Evolutionary conservation across 108 stramenopile species (phyloP).

Genomic region (Fragilariopsis cylindrus): DNA sequence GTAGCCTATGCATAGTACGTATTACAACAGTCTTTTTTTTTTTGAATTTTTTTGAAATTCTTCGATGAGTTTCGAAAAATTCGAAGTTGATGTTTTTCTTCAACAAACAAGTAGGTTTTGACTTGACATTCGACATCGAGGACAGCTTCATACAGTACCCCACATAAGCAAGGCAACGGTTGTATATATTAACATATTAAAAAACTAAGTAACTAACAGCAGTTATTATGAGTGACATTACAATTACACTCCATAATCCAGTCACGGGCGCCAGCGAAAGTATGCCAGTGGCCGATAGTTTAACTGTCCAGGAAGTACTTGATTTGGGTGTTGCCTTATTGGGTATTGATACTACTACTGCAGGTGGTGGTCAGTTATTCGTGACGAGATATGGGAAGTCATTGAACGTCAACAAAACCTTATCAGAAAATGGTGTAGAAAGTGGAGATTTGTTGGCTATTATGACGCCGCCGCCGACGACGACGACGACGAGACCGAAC

Average conservation of each 20-base stretch:
- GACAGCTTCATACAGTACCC: too few species aligned
- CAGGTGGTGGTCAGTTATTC: constrained; percentile 18
- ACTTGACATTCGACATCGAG: too few species aligned
- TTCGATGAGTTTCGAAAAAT: too few species aligned
- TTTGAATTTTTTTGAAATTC: too few species aligned
- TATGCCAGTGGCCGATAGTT: constrained; percentile 35
- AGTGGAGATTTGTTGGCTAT: constrained; percentile 63
- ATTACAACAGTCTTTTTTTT: too few species aligned
- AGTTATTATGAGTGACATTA: constrained; percentile 29
- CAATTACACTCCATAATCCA: constrained; percentile 38
- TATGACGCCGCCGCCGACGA: constrained; percentile 18
- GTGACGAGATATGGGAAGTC: constrained; percentile 47
- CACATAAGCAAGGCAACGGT: too few species aligned
- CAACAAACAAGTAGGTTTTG: too few species aligned
- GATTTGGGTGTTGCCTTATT: constrained; percentile 59
- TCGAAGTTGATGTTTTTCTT: too few species aligned
- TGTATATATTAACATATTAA: too few species aligned
- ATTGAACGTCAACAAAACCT: constrained; percentile 14
- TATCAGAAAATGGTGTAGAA: constrained; percentile 40
- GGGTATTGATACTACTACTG: constrained; percentile 28
- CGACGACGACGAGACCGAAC: not conserved
- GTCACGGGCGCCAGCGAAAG: constrained; percentile 41
- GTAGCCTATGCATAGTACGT: too few species aligned
- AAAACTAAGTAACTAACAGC: too few species aligned
- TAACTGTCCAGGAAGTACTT: constrained; percentile 51